Percentiles rank a stretch among this genome's conserved stretches.
Conservation (phyloP, 2,329 filamentous ascomycete genomes). For the Neospermospora avenae region DNA sequence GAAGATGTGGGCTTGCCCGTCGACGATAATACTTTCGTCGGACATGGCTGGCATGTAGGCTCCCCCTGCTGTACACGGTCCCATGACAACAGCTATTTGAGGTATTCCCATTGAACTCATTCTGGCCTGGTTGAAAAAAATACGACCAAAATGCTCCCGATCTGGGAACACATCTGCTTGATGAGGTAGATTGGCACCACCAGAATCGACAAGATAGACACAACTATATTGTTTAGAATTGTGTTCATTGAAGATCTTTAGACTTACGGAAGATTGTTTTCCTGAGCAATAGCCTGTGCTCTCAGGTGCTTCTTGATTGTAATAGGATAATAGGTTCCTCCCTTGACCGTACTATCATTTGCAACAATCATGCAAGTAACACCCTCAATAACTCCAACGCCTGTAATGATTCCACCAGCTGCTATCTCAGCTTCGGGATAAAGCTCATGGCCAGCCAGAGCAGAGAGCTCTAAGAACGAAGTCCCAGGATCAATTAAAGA, state of each 20-base stretch:
- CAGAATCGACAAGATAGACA: slow-evolving; percentile 94
- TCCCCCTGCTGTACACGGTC: slow-evolving; percentile 90
- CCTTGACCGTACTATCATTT: slow-evolving; percentile 96
- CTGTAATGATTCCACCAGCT: slow-evolving; percentile 87
- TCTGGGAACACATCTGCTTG: slow-evolving; percentile 97
- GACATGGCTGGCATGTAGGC: slow-evolving; percentile 97
- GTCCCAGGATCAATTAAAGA: slow-evolving; percentile 86
- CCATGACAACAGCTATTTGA: slow-evolving; percentile 95
- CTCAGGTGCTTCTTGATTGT: slow-evolving; percentile 97
- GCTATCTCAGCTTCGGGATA: slow-evolving; percentile 87
- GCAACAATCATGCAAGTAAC: slow-evolving; percentile 91
- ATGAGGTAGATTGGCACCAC: slow-evolving; percentile 90
- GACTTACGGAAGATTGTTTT: slow-evolving; percentile 70
- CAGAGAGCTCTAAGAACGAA: slow-evolving; percentile 87
- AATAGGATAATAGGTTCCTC: slow-evolving; percentile 94
- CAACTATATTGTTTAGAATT: slow-evolving; percentile 48
- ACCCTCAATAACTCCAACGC: slow-evolving; percentile 84
- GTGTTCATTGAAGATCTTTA: not conserved
- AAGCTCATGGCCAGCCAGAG: slow-evolving; percentile 81
- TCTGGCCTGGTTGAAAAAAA: slow-evolving; percentile 96
- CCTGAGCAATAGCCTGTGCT: slow-evolving; percentile 84
- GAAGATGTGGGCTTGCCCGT: slow-evolving; percentile 96
- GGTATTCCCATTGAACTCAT: slow-evolving; percentile 89
- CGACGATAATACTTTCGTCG: slow-evolving; percentile 95
- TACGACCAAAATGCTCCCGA: slow-evolving; percentile 86